phyloP scores from a whole-genome alignment of 2,329 filamentous ascomycete species.

The Orbilia ellipsospora region DNA sequence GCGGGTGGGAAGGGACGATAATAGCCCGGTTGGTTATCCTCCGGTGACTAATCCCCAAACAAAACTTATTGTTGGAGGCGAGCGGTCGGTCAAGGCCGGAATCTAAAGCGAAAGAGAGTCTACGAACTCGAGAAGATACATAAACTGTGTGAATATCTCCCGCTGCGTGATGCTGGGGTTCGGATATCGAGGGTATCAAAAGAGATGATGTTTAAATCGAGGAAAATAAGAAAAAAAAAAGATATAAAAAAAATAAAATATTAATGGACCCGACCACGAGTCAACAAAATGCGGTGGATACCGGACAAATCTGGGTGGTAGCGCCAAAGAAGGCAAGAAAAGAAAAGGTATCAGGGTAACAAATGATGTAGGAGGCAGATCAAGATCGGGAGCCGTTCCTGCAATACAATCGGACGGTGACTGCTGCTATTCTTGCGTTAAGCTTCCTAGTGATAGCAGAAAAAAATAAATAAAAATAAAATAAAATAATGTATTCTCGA shows the following conservation, averaged over 20 bases:
- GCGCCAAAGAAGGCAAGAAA: constrained; percentile 54
- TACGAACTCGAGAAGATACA: constrained; percentile 11
- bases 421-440: constrained; percentile 10
- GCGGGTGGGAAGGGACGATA: constrained; percentile 6
- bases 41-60: constrained; percentile 47
- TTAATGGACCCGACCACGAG: constrained; percentile 51
- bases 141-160: constrained; percentile 7
- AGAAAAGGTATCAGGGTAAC: constrained; percentile 43
- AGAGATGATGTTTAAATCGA: constrained; percentile 35
- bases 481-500: constrained; percentile 1
- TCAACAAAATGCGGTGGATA: constrained; percentile 51
- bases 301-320: constrained; percentile 54
- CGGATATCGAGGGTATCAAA: constrained; percentile 37
- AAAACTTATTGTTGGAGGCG: neutral
- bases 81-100: constrained; percentile 26
- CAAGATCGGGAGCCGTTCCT: constrained; percentile 53
- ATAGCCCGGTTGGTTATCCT: constrained; percentile 34
- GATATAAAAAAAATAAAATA: constrained; percentile 49
- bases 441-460: constrained; percentile 26
- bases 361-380: constrained; percentile 39
- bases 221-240: constrained; percentile 54
- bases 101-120: constrained; percentile 12
- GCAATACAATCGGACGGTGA: constrained; percentile 43
- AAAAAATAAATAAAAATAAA: constrained; percentile 8
- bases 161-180: constrained; percentile 37